A percentile compares a stretch with the other conserved stretches of the same genome.
Conservation (phyloP, 345 rosid genomes). For the Eucalyptus curtisii region DNA sequence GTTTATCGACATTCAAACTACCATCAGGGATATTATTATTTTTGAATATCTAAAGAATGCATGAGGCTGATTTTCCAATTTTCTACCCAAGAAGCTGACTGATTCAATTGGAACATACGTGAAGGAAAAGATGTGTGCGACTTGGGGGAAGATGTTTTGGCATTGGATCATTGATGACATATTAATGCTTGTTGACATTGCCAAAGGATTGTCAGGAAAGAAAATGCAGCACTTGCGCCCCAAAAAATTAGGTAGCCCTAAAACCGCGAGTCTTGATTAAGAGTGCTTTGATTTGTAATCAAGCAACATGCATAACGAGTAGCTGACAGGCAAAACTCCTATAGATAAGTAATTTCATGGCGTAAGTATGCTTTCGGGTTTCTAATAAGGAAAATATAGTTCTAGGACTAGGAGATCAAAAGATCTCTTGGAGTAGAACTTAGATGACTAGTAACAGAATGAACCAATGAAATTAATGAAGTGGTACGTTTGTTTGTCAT, state of each 20-base stretch:
- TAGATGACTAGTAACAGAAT: not conserved
- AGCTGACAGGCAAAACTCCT: not conserved
- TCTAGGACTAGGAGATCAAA: not conserved
- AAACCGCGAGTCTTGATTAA: not conserved
- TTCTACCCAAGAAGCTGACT: not conserved
- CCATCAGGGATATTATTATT: not conserved
- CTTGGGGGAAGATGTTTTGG: not conserved
- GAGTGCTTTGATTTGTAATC: not conserved
- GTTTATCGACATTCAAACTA: not conserved
- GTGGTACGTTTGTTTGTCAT: not conserved
- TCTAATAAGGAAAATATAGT: not conserved
- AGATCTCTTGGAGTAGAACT: not conserved
- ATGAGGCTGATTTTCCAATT: not conserved
- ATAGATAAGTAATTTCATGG: not conserved
- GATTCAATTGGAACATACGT: not conserved
- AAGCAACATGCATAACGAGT: not conserved
- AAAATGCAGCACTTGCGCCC: not conserved
- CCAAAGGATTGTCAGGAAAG: not conserved
- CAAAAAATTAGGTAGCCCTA: not conserved
- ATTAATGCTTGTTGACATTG: not conserved
- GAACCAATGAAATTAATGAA: not conserved
- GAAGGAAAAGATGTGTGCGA: not conserved
- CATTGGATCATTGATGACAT: not conserved
- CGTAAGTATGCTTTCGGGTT: fast-evolving
- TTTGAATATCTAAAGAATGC: not conserved